Conservation (phyloP, 2,329 filamentous ascomycete species). For the Verticillium alfalfae region DNA sequence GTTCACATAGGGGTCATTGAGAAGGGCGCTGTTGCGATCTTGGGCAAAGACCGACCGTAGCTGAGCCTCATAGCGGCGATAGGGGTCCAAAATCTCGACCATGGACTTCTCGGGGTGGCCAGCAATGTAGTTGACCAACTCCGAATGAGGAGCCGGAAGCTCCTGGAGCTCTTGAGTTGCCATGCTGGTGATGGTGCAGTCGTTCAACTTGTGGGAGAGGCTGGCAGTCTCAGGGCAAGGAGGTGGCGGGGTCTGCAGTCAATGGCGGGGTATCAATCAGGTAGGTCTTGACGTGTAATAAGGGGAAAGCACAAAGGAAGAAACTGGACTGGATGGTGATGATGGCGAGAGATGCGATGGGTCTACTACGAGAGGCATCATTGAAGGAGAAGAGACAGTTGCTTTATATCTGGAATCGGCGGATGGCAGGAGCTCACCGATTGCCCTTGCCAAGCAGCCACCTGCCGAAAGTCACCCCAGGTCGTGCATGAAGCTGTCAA, state of each 20-base stretch:
- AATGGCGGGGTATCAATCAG: neutral
- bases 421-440: neutral
- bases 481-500: neutral
- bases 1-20: slow-evolving; percentile 55
- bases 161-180: slow-evolving; percentile 31
- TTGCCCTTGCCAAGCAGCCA: neutral
- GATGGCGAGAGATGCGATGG: neutral
- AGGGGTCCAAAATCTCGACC: slow-evolving; percentile 56
- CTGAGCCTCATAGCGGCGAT: slow-evolving; percentile 60
- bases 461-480: neutral
- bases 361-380: neutral
- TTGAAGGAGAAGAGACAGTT: neutral
- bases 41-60: slow-evolving; percentile 66
- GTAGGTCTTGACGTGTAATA: neutral
- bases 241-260: neutral
- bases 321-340: neutral
- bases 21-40: slow-evolving; percentile 51
- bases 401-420: neutral
- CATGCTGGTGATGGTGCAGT: slow-evolving; percentile 21
- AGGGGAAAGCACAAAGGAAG: neutral
- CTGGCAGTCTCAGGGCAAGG: neutral
- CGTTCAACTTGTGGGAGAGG: neutral
- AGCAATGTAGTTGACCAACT: slow-evolving; percentile 47
- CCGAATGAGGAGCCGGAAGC: slow-evolving; percentile 38
- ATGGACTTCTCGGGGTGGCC: slow-evolving; percentile 49